These are phyloP conservation scores for Irpex sp. DNA, from an alignment of 1,284 basidiomycete species.

Conservation along the genomic window DNA sequence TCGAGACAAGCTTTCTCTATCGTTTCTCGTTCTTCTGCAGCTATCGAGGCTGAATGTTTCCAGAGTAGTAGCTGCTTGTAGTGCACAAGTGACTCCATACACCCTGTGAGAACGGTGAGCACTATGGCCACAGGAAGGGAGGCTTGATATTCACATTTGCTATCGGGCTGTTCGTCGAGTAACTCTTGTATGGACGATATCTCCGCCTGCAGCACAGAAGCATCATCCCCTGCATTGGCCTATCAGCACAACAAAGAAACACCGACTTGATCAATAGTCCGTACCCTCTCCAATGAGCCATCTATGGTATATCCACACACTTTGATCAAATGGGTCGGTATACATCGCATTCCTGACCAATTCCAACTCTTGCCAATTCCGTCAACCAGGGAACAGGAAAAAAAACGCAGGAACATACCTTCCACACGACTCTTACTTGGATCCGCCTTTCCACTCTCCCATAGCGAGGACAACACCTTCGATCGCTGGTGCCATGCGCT, in stretches of 20 bases:
- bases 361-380: slow-evolving; percentile 68
- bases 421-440: slow-evolving; percentile 52
- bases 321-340: slow-evolving; percentile 94
- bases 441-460: slow-evolving; percentile 53
- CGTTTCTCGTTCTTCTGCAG: slow-evolving; percentile 27
- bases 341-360: slow-evolving; percentile 92
- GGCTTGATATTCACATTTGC: slow-evolving; percentile 56
- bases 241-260: neutral
- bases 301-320: slow-evolving; percentile 96
- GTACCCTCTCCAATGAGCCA: slow-evolving; percentile 85
- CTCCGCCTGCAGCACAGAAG: slow-evolving; percentile 65
- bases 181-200: slow-evolving; percentile 80
- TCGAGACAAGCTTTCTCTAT: slow-evolving; percentile 45
- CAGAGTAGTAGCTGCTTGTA: slow-evolving; percentile 63
- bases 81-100: slow-evolving; percentile 85
- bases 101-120: slow-evolving; percentile 54
- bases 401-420: slow-evolving; percentile 38
- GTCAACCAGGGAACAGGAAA: neutral
- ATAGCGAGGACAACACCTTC: slow-evolving; percentile 70
- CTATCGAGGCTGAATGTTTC: slow-evolving; percentile 26
- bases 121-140: too few species aligned
- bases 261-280: slow-evolving; percentile 9
- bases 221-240: slow-evolving; percentile 38
- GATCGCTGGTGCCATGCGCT: slow-evolving; percentile 98
- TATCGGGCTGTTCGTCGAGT: slow-evolving; percentile 86